Percentiles rank a stretch among this genome's conserved stretches.
Conservation (phyloP, 1,139 yeast species). For the Pichia sp. region DNA sequence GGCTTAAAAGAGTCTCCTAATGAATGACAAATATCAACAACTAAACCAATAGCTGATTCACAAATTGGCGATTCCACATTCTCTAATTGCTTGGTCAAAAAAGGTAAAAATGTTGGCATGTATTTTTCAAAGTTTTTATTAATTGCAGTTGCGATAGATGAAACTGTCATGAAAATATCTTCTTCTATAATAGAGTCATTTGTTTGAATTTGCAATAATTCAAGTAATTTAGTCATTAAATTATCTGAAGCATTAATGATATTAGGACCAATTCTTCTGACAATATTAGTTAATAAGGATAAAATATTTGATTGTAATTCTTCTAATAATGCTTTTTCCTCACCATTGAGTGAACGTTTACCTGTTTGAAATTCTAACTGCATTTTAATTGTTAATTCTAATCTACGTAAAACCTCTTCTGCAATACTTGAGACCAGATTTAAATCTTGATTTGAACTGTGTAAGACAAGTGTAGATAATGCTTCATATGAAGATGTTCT, state of each 20-base stretch:
- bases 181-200: constrained; percentile 82
- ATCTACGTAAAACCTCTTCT: constrained; percentile 61
- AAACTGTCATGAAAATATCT: constrained; percentile 86
- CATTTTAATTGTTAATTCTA: constrained; percentile 57
- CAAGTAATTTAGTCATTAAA: constrained; percentile 78
- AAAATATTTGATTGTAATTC: constrained; percentile 85
- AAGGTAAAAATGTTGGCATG: constrained; percentile 79
- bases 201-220: constrained; percentile 53
- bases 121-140: constrained; percentile 67
- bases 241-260: constrained; percentile 69
- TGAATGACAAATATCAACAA: constrained; percentile 95
- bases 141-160: constrained; percentile 80
- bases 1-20: constrained; percentile 67
- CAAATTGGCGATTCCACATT: constrained; percentile 82
- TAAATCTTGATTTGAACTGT: constrained; percentile 66
- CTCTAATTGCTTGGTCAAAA: constrained; percentile 65
- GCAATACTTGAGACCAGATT: constrained; percentile 68
- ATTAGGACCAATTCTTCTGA: constrained; percentile 70
- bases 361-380: constrained; percentile 36
- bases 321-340: constrained; percentile 72
- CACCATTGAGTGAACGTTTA: constrained; percentile 36
- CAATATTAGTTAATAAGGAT: constrained; percentile 80
- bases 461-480: constrained; percentile 71
- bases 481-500: constrained; percentile 97
- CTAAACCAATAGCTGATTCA: constrained; percentile 85